Conservation (phyloP, 805 yeast species). For the Alloascoidea hylecoeti region DNA sequence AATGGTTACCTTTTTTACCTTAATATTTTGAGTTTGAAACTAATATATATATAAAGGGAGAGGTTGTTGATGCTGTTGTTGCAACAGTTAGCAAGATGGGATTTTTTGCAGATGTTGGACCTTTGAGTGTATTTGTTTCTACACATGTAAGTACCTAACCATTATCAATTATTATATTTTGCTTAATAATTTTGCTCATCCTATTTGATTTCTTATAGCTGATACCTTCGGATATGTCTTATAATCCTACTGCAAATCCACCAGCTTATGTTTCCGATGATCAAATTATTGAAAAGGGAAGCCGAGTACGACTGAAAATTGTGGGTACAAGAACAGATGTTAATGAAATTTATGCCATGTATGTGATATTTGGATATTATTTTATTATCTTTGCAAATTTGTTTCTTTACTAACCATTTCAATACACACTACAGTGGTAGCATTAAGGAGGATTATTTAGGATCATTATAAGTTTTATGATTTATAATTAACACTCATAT, state of each 20-base stretch:
- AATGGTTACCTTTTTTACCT: background rate
- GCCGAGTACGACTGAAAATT: conserved; percentile 85
- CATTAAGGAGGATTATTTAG: conserved; percentile 94
- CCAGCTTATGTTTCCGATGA: conserved; percentile 97
- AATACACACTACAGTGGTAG: conserved; percentile 56
- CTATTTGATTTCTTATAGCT: conserved; percentile 18
- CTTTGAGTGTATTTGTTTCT: conserved; percentile 85
- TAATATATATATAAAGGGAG: conserved; percentile 36
- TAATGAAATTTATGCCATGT: conserved; percentile 88
- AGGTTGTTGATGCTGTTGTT: conserved; percentile 94
- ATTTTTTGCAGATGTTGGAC: conserved; percentile 96
- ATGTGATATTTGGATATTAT: conserved; percentile 6
- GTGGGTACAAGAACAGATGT: conserved; percentile 98
- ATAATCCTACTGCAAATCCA: conserved; percentile 91
- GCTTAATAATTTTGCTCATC: background rate
- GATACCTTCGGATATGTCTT: conserved; percentile 87
- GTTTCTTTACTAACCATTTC: conserved; percentile 2
- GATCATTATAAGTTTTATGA: conserved; percentile 54
- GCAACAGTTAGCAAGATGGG: conserved; percentile 91
- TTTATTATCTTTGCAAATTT: background rate
- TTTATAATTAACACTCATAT: no score
- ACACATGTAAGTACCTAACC: conserved; percentile 40
- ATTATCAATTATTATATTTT: conserved; percentile 1
- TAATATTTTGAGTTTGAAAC: background rate
- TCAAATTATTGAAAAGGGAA: conserved; percentile 88